Percentiles rank a stretch among this genome's conserved stretches.
phyloP scores from a whole-genome alignment of 2,329 filamentous ascomycete genomes.

The Pseudogymnoascus verrucosus region DNA sequence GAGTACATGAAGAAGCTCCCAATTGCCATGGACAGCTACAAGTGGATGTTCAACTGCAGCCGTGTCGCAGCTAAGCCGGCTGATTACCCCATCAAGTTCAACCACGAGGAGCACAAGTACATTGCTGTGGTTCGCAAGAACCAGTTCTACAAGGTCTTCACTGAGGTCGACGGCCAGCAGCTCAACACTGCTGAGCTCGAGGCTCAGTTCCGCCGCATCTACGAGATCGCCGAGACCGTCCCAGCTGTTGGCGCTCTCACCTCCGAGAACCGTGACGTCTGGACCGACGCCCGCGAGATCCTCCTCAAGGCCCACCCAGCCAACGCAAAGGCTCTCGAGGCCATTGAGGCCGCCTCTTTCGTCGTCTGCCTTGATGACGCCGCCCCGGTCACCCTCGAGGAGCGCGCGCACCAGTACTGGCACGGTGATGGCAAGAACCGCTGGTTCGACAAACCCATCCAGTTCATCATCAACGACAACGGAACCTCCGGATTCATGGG shows the following conservation, averaged over 20 bases:
- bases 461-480: conserved; percentile 98
- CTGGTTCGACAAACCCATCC: conserved; percentile 96
- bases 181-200: conserved; percentile 87
- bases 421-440: conserved; percentile 92
- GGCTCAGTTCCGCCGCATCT: conserved; percentile 77
- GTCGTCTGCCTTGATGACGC: conserved; percentile 90
- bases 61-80: conserved; percentile 74
- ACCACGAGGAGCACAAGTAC: conserved; percentile 68
- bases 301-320: conserved; percentile 68
- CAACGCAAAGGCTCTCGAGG: conserved; percentile 70
- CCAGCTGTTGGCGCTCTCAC: conserved; percentile 79
- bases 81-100: conserved; percentile 78
- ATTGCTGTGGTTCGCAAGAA: conserved; percentile 90
- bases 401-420: conserved; percentile 95
- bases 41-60: conserved; percentile 97
- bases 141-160: conserved; percentile 87
- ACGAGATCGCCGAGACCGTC: conserved; percentile 64
- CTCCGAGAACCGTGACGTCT: conserved; percentile 86
- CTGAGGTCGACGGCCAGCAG: conserved; percentile 74
- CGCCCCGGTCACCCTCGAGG: conserved; percentile 83
- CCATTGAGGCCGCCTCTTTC: conserved; percentile 84
- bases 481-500: conserved; percentile 96
- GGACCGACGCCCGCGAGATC: conserved; percentile 73
- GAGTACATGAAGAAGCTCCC: conserved; percentile 98
- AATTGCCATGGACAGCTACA: conserved; percentile 96